Base-by-base conservation (phyloP, 495 filamentous ascomycete species). In the Aspergillus bertholletiae region DNA sequence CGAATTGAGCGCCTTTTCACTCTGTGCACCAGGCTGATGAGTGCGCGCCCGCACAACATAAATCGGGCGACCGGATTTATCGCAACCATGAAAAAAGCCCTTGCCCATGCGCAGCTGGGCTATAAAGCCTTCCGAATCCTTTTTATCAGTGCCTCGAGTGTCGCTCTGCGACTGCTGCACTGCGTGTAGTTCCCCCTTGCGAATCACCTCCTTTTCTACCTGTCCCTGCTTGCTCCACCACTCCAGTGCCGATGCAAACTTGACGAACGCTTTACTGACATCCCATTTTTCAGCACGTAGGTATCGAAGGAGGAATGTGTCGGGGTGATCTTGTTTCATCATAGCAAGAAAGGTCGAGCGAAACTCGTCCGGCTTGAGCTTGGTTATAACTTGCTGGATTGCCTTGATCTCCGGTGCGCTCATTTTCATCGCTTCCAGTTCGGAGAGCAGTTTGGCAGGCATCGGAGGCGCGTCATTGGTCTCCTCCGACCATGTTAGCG, bases 281-380 rank as follows among this genome's bases (percentile, higher is more conserved):
- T 97, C 88, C 94, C 94, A 98, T 68, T 97, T 97, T 24, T 94
- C 80, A 17, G 94, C 94, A 30, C 94, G 81, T 45, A 98, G 74
- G 66, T 96, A 98, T 18, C 94, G 87, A 41, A 97, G 76, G n/a
- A 96, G 74, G 39, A 97, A 75, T 1, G 80, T 88, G 67, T 98
- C 94, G 0, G 94, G 94, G 65, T 96, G 82, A 63, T 97, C 93
- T 63, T 90, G 87, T 75, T 96, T 96, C 7, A 40, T 17, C 37
- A 40, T 40, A 7, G n/a, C 45, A 46, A 37, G 9, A 41, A 37
- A 52, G 13, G 39, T 8, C 15, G 49, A 43, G n/a, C 49, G 49
- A n/a, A 52, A n/a, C 17, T 52, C 49, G 13, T 52, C 37, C 20
- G 40, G 39, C 15, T 21, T 18, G 35, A 30, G 17, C 22, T 44